Evolutionary conservation across 2,329 filamentous ascomycete species (phyloP).

Genomic region (Dothidotthia symphoricarpi): DNA sequence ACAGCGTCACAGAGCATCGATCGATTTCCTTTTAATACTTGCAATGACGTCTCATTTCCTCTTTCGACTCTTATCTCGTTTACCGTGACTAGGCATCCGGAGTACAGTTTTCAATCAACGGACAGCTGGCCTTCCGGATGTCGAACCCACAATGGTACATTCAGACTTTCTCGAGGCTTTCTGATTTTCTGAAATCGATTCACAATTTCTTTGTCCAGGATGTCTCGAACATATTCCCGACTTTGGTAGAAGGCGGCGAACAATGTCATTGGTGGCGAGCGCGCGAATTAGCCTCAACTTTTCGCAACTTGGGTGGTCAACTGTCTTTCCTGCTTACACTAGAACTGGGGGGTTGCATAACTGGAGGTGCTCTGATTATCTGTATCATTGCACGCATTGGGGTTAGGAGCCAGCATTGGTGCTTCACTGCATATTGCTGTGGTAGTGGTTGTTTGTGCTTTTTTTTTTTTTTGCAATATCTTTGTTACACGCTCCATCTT

Average conservation of each 20-base stretch:
- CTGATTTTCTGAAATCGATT: neutral
- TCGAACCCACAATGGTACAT: too few relatives aligned
- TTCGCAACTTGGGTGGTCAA: conserved; percentile 24
- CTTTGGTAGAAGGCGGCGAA: conserved; percentile 3
- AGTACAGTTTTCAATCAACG: neutral
- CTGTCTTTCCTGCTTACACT: conserved; percentile 24
- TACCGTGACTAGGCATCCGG: neutral
- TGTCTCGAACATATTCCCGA: conserved; percentile 8
- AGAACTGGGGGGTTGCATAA: conserved; percentile 30
- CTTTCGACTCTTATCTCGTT: conserved; percentile 2
- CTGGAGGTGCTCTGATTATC: conserved; percentile 25
- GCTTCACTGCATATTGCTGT: conserved; percentile 26
- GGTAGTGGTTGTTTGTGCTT: conserved; percentile 26
- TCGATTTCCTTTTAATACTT: conserved; percentile 16
- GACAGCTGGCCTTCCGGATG: too few relatives aligned
- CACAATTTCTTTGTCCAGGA: conserved; percentile 8
- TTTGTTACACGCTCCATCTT: conserved; percentile 7
- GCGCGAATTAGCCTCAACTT: conserved; percentile 15
- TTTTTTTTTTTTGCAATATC: conserved; percentile 17
- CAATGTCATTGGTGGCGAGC: conserved; percentile 18
- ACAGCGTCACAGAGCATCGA: conserved; percentile 23
- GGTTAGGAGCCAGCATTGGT: conserved; percentile 18
- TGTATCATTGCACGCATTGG: conserved; percentile 23
- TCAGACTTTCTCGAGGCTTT: too few relatives aligned
- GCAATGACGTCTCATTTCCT: conserved; percentile 12